A percentile compares a stretch with the other conserved stretches of the same genome.
Evolutionary conservation across 345 rosid genomes (phyloP).

Genomic region (Aegle marmelos): DNA sequence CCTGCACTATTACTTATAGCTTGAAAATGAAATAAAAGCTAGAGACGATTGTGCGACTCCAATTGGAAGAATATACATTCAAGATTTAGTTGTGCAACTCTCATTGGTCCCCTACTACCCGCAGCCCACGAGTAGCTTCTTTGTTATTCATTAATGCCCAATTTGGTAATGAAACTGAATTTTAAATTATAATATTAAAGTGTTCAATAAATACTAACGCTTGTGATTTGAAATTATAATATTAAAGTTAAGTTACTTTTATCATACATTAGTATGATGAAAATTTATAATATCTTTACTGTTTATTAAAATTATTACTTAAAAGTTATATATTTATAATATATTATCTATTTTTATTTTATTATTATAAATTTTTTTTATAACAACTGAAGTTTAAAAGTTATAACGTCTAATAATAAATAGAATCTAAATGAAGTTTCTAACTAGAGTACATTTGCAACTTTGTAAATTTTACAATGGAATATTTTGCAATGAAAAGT

Average conservation of each 20-base stretch:
- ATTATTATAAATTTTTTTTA: too few species aligned
- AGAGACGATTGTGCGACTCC: slow-evolving; percentile 26
- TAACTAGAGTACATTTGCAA: too few species aligned
- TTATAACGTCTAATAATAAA: too few species aligned
- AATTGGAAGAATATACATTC: slow-evolving; percentile 15
- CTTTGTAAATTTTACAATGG: too few species aligned
- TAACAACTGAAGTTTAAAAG: accelerated
- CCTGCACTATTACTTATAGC: slow-evolving; percentile 30
- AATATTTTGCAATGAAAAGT: neutral
- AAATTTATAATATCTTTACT: too few species aligned
- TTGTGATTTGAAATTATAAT: accelerated
- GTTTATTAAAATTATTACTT: too few species aligned
- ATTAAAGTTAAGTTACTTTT: too few species aligned
- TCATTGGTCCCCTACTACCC: slow-evolving; percentile 29
- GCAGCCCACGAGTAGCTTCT: slow-evolving; percentile 6
- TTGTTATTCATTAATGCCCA: neutral
- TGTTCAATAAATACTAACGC: accelerated
- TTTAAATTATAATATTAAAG: too few species aligned
- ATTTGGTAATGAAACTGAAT: too few species aligned
- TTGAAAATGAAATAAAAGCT: slow-evolving; percentile 35
- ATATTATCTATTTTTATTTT: accelerated
- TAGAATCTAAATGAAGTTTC: too few species aligned
- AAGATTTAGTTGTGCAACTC: slow-evolving; percentile 7
- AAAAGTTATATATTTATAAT: too few species aligned
- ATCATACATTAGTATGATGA: accelerated